A percentile compares a stretch with the other conserved stretches of the same genome.
Evolutionary conservation across 495 filamentous ascomycete genomes (phyloP).

Genomic region (Xylaria cubensis): DNA sequence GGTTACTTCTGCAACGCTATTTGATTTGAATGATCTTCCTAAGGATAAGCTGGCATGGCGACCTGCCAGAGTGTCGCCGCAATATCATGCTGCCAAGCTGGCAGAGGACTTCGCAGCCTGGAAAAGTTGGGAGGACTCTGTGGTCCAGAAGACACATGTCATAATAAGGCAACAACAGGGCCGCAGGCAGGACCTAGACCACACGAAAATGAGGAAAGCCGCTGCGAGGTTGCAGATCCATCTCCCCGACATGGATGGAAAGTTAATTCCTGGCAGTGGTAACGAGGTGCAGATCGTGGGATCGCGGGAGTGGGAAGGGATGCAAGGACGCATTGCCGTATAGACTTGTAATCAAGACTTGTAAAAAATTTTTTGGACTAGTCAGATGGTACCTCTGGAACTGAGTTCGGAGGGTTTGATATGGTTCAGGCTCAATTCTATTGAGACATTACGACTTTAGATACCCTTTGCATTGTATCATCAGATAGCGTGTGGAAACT

Average conservation of each 20-base stretch:
- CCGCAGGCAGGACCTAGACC: conserved; percentile 28
- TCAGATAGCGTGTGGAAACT: conserved; percentile 13
- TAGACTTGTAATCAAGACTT: conserved; percentile 17
- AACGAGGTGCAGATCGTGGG: conserved; percentile 50
- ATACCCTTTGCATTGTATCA: conserved; percentile 34
- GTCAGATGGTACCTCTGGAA: background rate
- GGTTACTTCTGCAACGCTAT: conserved; percentile 63
- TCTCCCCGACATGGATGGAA: conserved; percentile 49
- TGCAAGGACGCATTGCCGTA: conserved; percentile 30
- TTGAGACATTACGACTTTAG: conserved; percentile 21
- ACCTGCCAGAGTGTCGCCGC: conserved; percentile 52
- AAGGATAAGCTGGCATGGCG: conserved; percentile 59
- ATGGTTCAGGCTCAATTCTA: background rate
- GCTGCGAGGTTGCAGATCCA: conserved; percentile 57
- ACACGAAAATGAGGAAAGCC: conserved; percentile 44
- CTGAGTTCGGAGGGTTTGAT: conserved; percentile 2
- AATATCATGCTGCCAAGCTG: conserved; percentile 52
- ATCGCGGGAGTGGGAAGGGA: conserved; percentile 50
- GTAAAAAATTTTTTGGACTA: background rate
- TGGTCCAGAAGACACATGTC: conserved; percentile 47
- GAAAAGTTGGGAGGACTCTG: conserved; percentile 49
- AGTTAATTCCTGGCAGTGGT: conserved; percentile 34
- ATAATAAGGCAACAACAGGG: conserved; percentile 38
- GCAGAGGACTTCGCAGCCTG: conserved; percentile 50
- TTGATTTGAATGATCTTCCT: conserved; percentile 57